Evolutionary conservation across 495 filamentous ascomycete species (phyloP).

Genomic region (Xylaria curta): DNA sequence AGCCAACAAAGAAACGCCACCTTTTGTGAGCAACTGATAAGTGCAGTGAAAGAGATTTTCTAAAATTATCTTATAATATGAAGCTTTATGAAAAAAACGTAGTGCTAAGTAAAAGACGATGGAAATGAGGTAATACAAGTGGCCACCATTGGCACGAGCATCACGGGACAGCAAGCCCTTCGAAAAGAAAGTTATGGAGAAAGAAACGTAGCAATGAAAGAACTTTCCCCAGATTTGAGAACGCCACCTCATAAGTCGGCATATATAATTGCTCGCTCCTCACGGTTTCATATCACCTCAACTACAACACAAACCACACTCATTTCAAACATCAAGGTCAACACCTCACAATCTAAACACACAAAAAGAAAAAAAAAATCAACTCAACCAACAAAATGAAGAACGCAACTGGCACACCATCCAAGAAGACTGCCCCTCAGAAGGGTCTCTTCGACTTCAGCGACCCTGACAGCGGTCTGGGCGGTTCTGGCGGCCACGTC

Average conservation of each 20-base stretch:
- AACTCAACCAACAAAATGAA: conserved; percentile 16
- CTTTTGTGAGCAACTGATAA: no score
- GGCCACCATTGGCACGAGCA: not conserved
- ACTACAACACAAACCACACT: not conserved
- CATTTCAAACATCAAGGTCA: not conserved
- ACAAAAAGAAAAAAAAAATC: not conserved
- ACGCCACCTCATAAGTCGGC: not conserved
- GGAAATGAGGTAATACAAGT: not conserved
- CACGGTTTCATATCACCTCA: not conserved
- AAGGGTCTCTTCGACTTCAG: conserved; percentile 23
- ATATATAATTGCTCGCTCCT: not conserved
- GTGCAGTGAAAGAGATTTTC: not conserved
- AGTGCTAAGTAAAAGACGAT: no score
- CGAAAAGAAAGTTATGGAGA: not conserved
- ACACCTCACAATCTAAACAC: not conserved
- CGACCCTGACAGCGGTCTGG: conserved; percentile 4
- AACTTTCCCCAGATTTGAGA: no score
- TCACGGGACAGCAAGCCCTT: not conserved
- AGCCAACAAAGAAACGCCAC: no score
- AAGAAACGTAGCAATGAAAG: not conserved
- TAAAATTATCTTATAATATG: not conserved
- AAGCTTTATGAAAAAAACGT: not conserved
- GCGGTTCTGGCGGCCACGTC: not conserved
- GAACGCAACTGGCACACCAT: conserved; percentile 5
- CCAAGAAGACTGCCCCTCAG: conserved; percentile 17